Evolutionary conservation across 108 stramenopile genomes (phyloP).

Genomic region (Stephanodiscus minutulus): DNA sequence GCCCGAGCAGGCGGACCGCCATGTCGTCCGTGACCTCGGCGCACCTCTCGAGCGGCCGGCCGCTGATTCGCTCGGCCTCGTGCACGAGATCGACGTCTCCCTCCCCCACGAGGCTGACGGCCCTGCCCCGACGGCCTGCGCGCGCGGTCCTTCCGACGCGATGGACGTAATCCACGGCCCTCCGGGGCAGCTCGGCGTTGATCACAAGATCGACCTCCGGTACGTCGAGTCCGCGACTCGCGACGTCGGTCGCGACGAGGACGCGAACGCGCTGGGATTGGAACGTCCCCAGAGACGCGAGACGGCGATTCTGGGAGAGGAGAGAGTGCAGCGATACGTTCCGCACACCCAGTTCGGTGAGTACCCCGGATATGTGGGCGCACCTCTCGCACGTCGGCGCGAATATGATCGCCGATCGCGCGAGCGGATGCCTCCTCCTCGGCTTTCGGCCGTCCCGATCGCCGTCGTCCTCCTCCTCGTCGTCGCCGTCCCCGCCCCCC

Average conservation of each 20-base stretch:
- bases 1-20: conserved; percentile 77
- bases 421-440: conserved; percentile 56
- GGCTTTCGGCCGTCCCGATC: conserved; percentile 43
- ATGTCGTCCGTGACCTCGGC: conserved; percentile 80
- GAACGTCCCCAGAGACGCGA: conserved; percentile 91
- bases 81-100: conserved; percentile 82
- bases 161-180: conserved; percentile 95
- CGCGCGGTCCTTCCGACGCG: conserved; percentile 97
- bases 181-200: conserved; percentile 94
- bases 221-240: conserved; percentile 95
- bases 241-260: conserved; percentile 98
- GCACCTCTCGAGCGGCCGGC: conserved; percentile 77
- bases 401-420: conserved; percentile 93
- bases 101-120: conserved; percentile 94
- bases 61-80: conserved; percentile 78
- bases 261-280: conserved; percentile 87
- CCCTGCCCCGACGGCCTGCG: conserved; percentile 92
- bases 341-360: conserved; percentile 84
- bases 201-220: conserved; percentile 96
- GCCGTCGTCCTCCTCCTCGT: neutral
- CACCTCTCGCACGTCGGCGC: conserved; percentile 94
- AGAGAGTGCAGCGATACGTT: conserved; percentile 94
- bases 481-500: conserved; percentile 17
- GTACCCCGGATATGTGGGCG: conserved; percentile 87
- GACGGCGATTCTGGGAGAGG: conserved; percentile 87